These are phyloP conservation scores for Aspergillus fumigatus DNA, from an alignment of 2,329 filamentous ascomycete genomes.

Conservation along the genomic window DNA sequence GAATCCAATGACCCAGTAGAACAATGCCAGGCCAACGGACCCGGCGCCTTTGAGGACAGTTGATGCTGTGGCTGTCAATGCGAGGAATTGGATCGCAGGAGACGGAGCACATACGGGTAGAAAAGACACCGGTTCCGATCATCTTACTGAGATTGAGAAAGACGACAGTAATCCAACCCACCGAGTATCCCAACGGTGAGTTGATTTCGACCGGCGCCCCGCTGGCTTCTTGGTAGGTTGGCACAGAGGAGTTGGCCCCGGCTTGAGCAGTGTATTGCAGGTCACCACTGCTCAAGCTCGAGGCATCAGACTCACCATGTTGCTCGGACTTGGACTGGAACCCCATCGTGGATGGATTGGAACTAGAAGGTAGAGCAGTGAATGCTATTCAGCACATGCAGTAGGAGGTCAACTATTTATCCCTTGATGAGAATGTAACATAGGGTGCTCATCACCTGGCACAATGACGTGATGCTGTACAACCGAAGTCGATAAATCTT, in stretches of 20 bases:
- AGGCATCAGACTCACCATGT: background rate
- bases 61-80: constrained; percentile 40
- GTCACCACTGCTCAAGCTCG: constrained; percentile 7
- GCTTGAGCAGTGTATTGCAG: constrained; percentile 13
- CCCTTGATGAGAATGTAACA: background rate
- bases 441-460: constrained; percentile 4
- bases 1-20: constrained; percentile 63
- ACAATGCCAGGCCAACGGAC: constrained; percentile 57
- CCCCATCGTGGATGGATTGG: background rate
- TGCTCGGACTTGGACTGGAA: background rate
- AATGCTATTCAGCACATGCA: background rate
- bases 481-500: background rate
- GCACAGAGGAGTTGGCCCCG: constrained; percentile 43
- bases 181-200: constrained; percentile 58
- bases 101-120: constrained; percentile 50
- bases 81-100: background rate
- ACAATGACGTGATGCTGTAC: constrained; percentile 4
- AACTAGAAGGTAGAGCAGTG: background rate
- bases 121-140: constrained; percentile 62
- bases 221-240: constrained; percentile 56
- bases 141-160: constrained; percentile 61
- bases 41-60: constrained; percentile 57
- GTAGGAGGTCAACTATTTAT: background rate
- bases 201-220: constrained; percentile 58
- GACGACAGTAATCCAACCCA: constrained; percentile 53